phyloP scores from a whole-genome alignment of 306 rosid genomes.

The Lathyrus oleraceus region DNA sequence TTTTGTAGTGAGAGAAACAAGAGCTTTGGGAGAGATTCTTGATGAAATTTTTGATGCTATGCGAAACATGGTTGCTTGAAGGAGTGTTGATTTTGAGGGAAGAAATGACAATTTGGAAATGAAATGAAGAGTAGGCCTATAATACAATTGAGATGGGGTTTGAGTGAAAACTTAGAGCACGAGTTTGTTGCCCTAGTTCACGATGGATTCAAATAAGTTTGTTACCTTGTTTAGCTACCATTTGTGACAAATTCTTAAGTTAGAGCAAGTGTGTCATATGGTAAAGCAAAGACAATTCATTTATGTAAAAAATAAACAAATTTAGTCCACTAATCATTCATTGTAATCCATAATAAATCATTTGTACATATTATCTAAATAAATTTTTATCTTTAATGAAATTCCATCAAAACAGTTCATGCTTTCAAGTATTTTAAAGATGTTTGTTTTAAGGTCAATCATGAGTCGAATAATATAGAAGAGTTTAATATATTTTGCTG shows the following conservation, averaged over 20 bases:
- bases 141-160: not conserved
- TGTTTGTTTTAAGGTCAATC: no score
- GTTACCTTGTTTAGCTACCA: not conserved
- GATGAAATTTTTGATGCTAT: constrained; percentile 48
- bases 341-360: no score
- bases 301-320: not conserved
- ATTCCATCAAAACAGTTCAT: no score
- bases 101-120: not conserved
- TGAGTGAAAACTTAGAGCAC: not conserved
- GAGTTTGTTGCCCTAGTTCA: not conserved
- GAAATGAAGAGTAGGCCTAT: no score
- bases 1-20: constrained; percentile 35
- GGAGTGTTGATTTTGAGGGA: not conserved
- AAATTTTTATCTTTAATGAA: no score
- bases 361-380: no score
- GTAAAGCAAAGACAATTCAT: not conserved
- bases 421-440: no score
- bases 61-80: constrained; percentile 52
- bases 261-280: not conserved
- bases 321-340: no score
- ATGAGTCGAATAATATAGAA: no score
- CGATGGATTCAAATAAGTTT: not conserved
- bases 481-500: no score
- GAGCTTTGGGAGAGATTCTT: constrained; percentile 39
- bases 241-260: not conserved